Evolutionary conservation across 2,329 filamentous ascomycete genomes (phyloP).

Genomic region (Aspergillus fumigatus): DNA sequence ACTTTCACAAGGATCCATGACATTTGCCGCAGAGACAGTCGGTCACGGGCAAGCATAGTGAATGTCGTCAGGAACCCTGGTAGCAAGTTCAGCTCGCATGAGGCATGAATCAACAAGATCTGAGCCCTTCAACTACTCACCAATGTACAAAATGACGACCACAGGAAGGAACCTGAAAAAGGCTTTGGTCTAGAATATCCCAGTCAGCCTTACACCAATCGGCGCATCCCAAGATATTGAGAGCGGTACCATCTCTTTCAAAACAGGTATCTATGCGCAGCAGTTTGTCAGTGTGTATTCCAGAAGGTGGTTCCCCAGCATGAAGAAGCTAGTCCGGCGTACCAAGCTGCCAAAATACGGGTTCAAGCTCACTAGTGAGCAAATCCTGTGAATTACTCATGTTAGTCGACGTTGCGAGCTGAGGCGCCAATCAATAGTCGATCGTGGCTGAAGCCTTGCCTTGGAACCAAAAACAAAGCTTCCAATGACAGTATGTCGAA

Average conservation of each 20-base stretch:
- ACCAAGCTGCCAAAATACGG: slow-evolving; percentile 68
- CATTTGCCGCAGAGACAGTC: slow-evolving; percentile 53
- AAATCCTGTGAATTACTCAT: slow-evolving; percentile 54
- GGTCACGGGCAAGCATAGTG: slow-evolving; percentile 55
- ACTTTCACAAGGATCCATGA: slow-evolving; percentile 59
- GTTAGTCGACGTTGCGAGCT: slow-evolving; percentile 11
- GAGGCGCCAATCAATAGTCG: slow-evolving; percentile 4
- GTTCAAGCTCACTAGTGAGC: slow-evolving; percentile 78
- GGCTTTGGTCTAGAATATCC: slow-evolving; percentile 61
- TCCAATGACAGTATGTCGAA: slow-evolving; percentile 89
- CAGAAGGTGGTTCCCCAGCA: slow-evolving; percentile 1
- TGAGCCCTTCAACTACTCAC: slow-evolving; percentile 31
- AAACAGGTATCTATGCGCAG: slow-evolving; percentile 64
- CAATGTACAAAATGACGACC: slow-evolving; percentile 76
- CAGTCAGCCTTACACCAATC: slow-evolving; percentile 24
- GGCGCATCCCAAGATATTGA: not conserved
- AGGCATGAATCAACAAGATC: not conserved
- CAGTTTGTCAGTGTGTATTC: slow-evolving; percentile 13
- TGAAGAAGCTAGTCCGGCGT: slow-evolving; percentile 18
- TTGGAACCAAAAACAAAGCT: slow-evolving; percentile 81
- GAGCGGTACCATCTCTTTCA: slow-evolving; percentile 74
- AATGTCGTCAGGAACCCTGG: slow-evolving; percentile 78
- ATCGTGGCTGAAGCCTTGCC: slow-evolving; percentile 33
- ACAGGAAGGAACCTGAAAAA: slow-evolving; percentile 79
- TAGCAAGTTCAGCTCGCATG: slow-evolving; percentile 5